Conservation (phyloP, 1,284 basidiomycete species). For the Ustilago esculenta region DNA sequence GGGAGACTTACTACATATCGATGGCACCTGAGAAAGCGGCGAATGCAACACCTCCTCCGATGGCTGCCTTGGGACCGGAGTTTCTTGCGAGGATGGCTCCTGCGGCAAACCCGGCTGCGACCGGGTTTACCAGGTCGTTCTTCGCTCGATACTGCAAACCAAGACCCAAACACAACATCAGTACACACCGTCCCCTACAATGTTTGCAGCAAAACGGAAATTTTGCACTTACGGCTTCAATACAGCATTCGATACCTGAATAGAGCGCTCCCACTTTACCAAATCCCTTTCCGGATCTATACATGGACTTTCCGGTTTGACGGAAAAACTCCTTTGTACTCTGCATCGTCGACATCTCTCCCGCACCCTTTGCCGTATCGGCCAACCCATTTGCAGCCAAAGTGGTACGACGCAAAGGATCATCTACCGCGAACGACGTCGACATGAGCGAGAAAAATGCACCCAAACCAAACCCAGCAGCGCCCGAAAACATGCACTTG, state of each 20-base stretch:
- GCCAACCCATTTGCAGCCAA: slow-evolving; percentile 33
- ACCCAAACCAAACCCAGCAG: slow-evolving; percentile 84
- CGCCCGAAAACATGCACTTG: slow-evolving; percentile 81
- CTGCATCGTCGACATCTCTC: slow-evolving; percentile 69
- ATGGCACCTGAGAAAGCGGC: slow-evolving; percentile 65
- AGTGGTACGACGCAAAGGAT: slow-evolving; percentile 72
- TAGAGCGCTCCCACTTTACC: slow-evolving; percentile 94
- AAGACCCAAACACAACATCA: too few species aligned
- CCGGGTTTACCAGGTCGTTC: slow-evolving; percentile 63
- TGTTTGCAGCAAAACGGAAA: too few species aligned
- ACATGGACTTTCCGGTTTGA: slow-evolving; percentile 95
- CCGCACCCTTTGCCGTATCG: slow-evolving; percentile 6
- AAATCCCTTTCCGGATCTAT: slow-evolving; percentile 87
- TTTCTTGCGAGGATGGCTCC: slow-evolving; percentile 63
- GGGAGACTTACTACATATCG: slow-evolving; percentile 56
- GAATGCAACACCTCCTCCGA: slow-evolving; percentile 63
- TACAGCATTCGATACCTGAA: slow-evolving; percentile 91
- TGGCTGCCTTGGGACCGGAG: slow-evolving; percentile 60
- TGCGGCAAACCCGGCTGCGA: slow-evolving; percentile 58
- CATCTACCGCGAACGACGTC: slow-evolving; percentile 92
- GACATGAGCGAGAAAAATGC: slow-evolving; percentile 97
- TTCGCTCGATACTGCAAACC: slow-evolving; percentile 65
- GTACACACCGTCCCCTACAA: too few species aligned
- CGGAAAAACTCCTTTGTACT: slow-evolving; percentile 87
- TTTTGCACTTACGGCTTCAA: slow-evolving; percentile 81